Conservation (phyloP, 495 filamentous ascomycete genomes). For the Physcia stellaris region DNA sequence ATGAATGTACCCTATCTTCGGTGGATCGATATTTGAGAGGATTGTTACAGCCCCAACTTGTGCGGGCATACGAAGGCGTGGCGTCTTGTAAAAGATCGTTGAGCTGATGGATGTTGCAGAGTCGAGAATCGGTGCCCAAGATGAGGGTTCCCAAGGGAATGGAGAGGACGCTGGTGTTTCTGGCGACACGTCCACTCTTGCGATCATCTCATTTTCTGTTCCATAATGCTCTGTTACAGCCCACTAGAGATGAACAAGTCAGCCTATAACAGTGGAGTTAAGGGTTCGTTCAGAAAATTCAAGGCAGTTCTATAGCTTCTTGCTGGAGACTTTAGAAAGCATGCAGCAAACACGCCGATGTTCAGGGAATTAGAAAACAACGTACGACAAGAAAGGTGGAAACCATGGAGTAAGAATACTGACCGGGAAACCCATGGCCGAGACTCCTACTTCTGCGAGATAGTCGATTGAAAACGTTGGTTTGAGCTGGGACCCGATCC, state of each 20-base stretch:
- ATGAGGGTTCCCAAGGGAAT: constrained; percentile 21
- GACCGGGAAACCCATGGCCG: too few relatives aligned
- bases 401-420: too few relatives aligned
- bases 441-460: too few relatives aligned
- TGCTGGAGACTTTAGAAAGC: too few relatives aligned
- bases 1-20: constrained; percentile 18
- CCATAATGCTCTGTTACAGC: constrained; percentile 26
- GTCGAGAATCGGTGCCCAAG: constrained; percentile 33
- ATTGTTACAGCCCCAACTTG: constrained; percentile 18
- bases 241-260: constrained; percentile 23
- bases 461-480: too few relatives aligned
- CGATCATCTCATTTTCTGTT: constrained; percentile 29
- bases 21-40: constrained; percentile 6
- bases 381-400: too few relatives aligned
- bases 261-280: constrained; percentile 9
- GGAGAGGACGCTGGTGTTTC: constrained; percentile 1
- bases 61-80: constrained; percentile 30
- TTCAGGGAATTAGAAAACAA: too few relatives aligned
- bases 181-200: constrained; percentile 21
- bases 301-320: too few relatives aligned
- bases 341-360: too few relatives aligned
- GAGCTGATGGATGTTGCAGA: constrained; percentile 33
- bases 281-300: too few relatives aligned
- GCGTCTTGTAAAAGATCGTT: constrained; percentile 27
- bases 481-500: too few relatives aligned